Evolutionary conservation across 257 asterid genomes (phyloP).

Genomic region (Thymus quinquecostatus): DNA sequence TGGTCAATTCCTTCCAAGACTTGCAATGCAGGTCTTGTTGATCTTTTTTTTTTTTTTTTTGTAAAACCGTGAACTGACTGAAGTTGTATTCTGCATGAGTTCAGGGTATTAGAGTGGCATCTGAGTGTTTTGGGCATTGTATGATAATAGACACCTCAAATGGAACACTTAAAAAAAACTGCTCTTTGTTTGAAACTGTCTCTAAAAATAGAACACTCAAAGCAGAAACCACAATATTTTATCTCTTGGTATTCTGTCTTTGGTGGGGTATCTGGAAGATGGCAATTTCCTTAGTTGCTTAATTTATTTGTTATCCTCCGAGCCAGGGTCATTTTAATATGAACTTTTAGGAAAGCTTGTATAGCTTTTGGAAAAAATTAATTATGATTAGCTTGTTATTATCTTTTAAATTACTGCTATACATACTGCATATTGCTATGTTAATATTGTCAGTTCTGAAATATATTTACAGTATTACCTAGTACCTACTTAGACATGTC

Average conservation of each 20-base stretch:
- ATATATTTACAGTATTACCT: conserved; percentile 2
- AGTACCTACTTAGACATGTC: not conserved
- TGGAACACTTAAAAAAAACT: not conserved
- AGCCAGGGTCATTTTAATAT: too few species aligned
- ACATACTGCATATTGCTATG: not conserved
- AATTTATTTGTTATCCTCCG: too few species aligned
- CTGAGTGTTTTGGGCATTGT: conserved; percentile 2
- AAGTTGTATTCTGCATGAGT: not conserved
- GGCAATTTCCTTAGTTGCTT: too few species aligned
- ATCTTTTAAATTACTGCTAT: not conserved
- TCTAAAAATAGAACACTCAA: not conserved
- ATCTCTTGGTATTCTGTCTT: not conserved
- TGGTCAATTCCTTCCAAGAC: not conserved
- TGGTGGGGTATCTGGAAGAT: not conserved
- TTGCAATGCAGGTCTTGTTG: not conserved
- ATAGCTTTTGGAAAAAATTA: too few species aligned
- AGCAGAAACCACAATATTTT: not conserved
- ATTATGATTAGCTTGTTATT: conserved; percentile 4
- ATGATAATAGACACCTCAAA: not conserved
- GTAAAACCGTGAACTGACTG: not conserved
- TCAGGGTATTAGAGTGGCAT: not conserved
- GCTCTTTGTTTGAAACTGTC: conserved; percentile 9
- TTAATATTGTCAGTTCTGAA: conserved; percentile 23
- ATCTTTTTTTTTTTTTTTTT: not conserved
- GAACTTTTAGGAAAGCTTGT: too few species aligned